These are phyloP conservation scores for Schizophyllum amplum DNA, from an alignment of 1,284 basidiomycete genomes.

Conservation along the genomic window DNA sequence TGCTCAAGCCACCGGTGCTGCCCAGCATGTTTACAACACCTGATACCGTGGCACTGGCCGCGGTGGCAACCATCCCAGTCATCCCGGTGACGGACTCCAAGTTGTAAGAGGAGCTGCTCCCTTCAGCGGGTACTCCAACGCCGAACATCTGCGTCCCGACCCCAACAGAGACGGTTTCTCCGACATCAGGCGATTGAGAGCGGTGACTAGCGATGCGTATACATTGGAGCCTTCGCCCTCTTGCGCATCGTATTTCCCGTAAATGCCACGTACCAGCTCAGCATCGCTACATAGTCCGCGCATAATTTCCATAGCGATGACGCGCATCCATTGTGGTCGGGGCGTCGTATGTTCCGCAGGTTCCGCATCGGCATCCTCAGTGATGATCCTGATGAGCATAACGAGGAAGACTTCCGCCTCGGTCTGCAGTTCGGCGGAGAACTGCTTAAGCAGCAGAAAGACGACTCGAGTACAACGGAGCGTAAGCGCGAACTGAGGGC, in stretches of 20 bases:
- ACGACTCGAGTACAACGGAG: conserved; percentile 89
- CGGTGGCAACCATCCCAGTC: conserved; percentile 77
- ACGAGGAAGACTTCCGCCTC: conserved; percentile 83
- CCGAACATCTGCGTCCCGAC: conserved; percentile 75
- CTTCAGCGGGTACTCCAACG: conserved; percentile 48
- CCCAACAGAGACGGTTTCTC: conserved; percentile 84
- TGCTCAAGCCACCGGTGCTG: conserved; percentile 52
- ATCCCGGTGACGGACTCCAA: conserved; percentile 64
- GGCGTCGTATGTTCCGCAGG: conserved; percentile 28
- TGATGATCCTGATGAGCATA: conserved; percentile 72
- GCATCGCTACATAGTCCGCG: conserved; percentile 83
- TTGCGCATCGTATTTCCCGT: conserved; percentile 73
- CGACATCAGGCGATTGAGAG: conserved; percentile 77
- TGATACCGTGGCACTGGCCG: conserved; percentile 72
- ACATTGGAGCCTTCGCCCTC: conserved; percentile 52
- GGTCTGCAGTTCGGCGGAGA: conserved; percentile 70
- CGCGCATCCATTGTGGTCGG: conserved; percentile 79
- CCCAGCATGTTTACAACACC: conserved; percentile 69
- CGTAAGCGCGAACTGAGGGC: conserved; percentile 80
- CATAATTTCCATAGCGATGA: conserved; percentile 87
- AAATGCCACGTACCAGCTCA: conserved; percentile 73
- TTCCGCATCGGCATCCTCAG: conserved; percentile 49
- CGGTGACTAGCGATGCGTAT: conserved; percentile 73
- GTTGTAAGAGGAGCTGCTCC: conserved; percentile 32
- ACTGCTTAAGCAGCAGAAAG: conserved; percentile 89